Conservation (phyloP, 257 asterid genomes). For the Solanum chilense region DNA sequence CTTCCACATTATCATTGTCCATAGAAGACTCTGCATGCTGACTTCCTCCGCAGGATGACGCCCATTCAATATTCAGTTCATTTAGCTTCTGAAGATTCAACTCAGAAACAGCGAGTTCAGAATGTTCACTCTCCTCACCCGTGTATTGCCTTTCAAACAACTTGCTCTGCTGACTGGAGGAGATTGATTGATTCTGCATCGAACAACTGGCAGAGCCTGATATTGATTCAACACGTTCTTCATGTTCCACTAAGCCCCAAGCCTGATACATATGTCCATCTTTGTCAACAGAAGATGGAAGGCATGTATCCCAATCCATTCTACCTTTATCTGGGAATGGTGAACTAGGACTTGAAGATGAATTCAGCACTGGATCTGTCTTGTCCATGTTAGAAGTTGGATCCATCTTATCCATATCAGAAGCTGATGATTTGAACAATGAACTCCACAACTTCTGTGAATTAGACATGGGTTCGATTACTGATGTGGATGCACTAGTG, state of each 20-base stretch:
- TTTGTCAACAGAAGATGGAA: slow-evolving; percentile 7
- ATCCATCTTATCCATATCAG: background rate
- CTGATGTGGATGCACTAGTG: background rate
- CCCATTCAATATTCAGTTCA: slow-evolving; percentile 6
- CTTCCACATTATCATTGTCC: slow-evolving; percentile 4
- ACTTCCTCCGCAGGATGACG: slow-evolving; percentile 6
- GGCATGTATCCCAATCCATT: slow-evolving; percentile 7
- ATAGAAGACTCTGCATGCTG: slow-evolving; percentile 9
- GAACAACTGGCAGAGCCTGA: background rate
- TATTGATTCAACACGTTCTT: background rate
- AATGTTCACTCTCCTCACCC: background rate
- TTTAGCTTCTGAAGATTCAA: slow-evolving; percentile 1
- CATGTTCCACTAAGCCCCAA: background rate
- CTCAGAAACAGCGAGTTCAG: background rate
- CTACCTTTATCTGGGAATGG: background rate
- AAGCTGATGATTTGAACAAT: slow-evolving; percentile 25
- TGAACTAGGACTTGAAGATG: background rate
- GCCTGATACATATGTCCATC: slow-evolving; percentile 9
- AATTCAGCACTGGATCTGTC: background rate
- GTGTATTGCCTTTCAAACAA: background rate
- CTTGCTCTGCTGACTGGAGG: background rate
- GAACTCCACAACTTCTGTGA: slow-evolving; percentile 31
- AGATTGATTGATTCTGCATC: background rate
- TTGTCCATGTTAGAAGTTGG: background rate
- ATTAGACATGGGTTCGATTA: background rate